These are phyloP conservation scores for Eucalyptus globulus DNA, from an alignment of 345 rosid species.

Conservation along the genomic window DNA sequence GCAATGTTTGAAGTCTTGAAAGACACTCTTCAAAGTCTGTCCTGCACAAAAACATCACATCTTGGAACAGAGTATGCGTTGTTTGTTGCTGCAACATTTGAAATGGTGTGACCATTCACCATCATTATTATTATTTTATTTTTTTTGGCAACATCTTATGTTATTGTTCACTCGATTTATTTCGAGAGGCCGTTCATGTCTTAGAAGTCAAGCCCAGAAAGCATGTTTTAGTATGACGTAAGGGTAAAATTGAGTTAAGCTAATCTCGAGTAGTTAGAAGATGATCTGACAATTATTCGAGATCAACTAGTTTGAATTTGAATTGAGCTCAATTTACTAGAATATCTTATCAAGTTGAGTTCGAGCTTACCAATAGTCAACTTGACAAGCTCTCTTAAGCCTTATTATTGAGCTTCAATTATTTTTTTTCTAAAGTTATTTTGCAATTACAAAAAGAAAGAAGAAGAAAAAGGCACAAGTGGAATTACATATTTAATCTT, in stretches of 20 bases:
- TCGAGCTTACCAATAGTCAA: not conserved
- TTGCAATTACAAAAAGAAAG: not conserved
- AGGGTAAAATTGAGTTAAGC: not conserved
- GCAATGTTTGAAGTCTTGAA: not conserved
- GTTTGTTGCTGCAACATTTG: not conserved
- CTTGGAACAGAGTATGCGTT: not conserved
- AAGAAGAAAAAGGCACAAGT: not conserved
- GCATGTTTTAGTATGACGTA: not conserved
- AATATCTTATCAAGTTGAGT: not conserved
- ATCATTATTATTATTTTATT: not conserved
- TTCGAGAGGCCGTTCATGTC: not conserved
- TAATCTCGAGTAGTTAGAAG: fast-evolving
- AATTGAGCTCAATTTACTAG: not conserved
- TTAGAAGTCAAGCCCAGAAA: not conserved
- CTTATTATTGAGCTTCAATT: not conserved
- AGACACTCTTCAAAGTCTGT: not conserved
- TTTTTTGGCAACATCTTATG: not conserved
- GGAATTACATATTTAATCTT: not conserved
- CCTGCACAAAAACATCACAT: not conserved
- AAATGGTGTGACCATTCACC: not conserved
- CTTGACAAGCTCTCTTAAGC: not conserved
- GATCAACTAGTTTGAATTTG: not conserved
- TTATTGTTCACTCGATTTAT: not conserved
- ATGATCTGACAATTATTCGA: not conserved
- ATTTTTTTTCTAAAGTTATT: not conserved